Base-by-base conservation (phyloP, 495 filamentous ascomycete genomes). In the Chaetomium cochliodes region DNA sequence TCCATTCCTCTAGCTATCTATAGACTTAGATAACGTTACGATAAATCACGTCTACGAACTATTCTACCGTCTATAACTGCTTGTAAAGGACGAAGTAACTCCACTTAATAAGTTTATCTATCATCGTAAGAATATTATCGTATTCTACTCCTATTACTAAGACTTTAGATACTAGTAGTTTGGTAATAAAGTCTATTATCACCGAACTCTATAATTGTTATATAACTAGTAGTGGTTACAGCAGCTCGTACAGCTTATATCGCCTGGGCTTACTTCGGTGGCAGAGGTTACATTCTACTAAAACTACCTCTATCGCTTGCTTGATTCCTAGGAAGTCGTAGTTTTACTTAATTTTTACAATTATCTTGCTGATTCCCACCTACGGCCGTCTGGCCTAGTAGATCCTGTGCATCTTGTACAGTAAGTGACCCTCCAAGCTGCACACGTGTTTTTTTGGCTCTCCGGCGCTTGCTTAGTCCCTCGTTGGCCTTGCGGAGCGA, bases 381-480 rank as follows among this genome's bases (percentile, higher is more conserved):
- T 22, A n/a, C n/a, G n/a, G n/a, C 61, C 22, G 5, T 49, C 44
- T 61, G 52, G 26, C 22, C 44, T n/a, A 66, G 41, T 62, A 57
- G 9, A 23, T 66, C 64, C 47, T 51, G 5, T 61, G 42, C 50
- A 62, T 61, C 51, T 25, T 62, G 51, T 39, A 57, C 20, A 39
- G 58, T 42, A 66, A 61, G 42, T 62, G 50, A 62, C 20, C 58
- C 58, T 62, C 58, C 44, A 66, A 66, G 64, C 51, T 51, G 41
- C 9, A 60, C 25, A 42, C n/a, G 51, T 51, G 64, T 66, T 62
- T 42, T 61, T 51, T 66, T 65, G 8, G 63, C 63, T 28, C 50
- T 52, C 23, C 50, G 50, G 55, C 56, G 55, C 53, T 65, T 58
- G 51, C 60, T 62, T 26, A 54, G n/a, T 47, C 8, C 44, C n/a